These are phyloP conservation scores for Manihot esculenta DNA, from an alignment of 441 rosid genomes.

Conservation along the genomic window DNA sequence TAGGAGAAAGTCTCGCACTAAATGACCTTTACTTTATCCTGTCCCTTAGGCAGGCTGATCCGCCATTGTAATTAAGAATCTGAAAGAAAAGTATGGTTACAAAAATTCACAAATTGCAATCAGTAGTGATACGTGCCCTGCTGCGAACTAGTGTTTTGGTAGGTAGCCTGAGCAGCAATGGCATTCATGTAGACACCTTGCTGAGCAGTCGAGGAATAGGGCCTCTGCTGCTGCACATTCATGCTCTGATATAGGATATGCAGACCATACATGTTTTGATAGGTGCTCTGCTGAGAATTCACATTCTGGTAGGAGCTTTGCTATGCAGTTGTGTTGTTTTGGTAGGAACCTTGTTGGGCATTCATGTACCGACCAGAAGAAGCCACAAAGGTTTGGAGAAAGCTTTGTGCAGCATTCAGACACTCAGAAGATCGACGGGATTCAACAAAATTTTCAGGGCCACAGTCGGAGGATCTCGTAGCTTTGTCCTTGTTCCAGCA, in stretches of 20 bases:
- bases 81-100: conserved; percentile 26
- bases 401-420: conserved; percentile 25
- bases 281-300: conserved; percentile 27
- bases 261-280: conserved; percentile 14
- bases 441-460: conserved; percentile 26
- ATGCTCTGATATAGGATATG: too few species aligned
- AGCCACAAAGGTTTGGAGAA: conserved; percentile 27
- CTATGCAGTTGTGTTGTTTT: conserved; percentile 12
- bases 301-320: conserved; percentile 21
- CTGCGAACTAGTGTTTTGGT: conserved; percentile 28
- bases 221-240: conserved; percentile 34
- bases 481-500: conserved; percentile 34
- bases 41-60: conserved; percentile 8
- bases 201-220: conserved; percentile 16
- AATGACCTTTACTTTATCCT: conserved; percentile 15
- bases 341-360: conserved; percentile 25
- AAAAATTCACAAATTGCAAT: conserved; percentile 29
- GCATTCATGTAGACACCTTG: conserved; percentile 27
- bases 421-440: conserved; percentile 30
- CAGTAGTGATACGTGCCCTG: conserved; percentile 41
- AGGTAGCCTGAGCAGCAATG: conserved; percentile 22
- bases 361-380: conserved; percentile 35
- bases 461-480: conserved; percentile 33
- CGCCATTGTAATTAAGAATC: not conserved
- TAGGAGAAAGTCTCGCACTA: not conserved